phyloP scores from a whole-genome alignment of 805 yeast species.

The Monosporozyma yasuniensis region DNA sequence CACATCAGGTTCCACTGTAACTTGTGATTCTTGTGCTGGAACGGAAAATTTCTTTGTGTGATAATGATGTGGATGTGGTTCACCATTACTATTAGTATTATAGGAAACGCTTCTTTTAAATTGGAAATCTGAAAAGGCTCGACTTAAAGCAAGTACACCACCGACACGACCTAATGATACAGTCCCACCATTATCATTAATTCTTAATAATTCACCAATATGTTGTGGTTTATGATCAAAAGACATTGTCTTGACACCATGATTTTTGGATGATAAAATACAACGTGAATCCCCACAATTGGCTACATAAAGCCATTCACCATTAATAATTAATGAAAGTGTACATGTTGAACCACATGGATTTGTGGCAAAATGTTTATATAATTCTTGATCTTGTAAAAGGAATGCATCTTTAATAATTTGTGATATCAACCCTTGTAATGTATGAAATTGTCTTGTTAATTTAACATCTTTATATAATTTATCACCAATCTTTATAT shows the following conservation, averaged over 20 bases:
- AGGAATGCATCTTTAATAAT: conserved; percentile 38
- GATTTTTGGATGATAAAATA: conserved; percentile 39
- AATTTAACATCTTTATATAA: conserved; percentile 1
- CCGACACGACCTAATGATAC: conserved; percentile 91
- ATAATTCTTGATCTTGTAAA: conserved; percentile 38
- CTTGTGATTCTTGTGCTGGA: conserved; percentile 65
- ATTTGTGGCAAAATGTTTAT: conserved; percentile 31
- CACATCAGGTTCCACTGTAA: conserved; percentile 72
- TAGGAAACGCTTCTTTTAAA: conserved; percentile 34
- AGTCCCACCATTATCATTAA: conserved; percentile 88
- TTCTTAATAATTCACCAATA: conserved; percentile 87
- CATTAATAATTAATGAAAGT: conserved; percentile 37
- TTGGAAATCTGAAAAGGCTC: conserved; percentile 79
- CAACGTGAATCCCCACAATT: conserved; percentile 75
- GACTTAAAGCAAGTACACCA: conserved; percentile 84
- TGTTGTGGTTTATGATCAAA: conserved; percentile 90
- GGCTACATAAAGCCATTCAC: conserved; percentile 44
- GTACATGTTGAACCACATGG: conserved; percentile 48
- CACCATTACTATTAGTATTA: conserved; percentile 8
- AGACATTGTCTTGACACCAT: conserved; percentile 55
- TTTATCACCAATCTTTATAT: conserved; percentile 4
- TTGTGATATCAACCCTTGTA: conserved; percentile 31
- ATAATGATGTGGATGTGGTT: neutral
- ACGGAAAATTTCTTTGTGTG: conserved; percentile 11
- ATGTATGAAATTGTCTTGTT: conserved; percentile 21